Evolutionary conservation across 306 rosid species (phyloP), one percentile per base, ranked within the genome.

Genomic region (Rosa chinensis): DNA sequence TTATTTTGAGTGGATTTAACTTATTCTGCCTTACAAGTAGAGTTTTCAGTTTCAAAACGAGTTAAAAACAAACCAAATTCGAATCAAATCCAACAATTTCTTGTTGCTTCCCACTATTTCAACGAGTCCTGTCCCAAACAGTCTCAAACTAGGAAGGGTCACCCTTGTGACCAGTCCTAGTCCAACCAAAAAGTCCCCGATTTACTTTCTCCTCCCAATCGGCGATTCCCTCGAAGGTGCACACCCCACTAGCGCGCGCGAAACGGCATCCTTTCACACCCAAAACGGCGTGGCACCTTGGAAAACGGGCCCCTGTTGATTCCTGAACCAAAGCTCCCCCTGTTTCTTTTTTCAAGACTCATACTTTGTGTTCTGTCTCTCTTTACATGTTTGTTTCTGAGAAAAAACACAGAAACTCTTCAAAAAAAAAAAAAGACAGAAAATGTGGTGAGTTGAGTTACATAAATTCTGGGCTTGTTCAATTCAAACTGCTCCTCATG

Each of bases 271-370:
- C 2, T 12, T 9, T 42, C 45, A 40, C 23, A 18, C 35, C 18
- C 32, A 69, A 69, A 45, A 62, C 62, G 79, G 20, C 72, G 45
- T 43, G 17, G 21, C 1, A 2, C 14, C 43, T 37, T 45, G 72
- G 72, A 32, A 47, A 76, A 3, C 79, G 79, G 25, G 9, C 47
- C 17, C 6, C 35, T 20, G 14, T 32, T 42, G 25, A 66, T 37
- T 66, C 48, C 48, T 66, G 20, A 16, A 66, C 70, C 6, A 59
- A 59, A 55, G 9, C 23, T 32, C 20, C 44, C 21, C 11, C 44
- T 66, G 53, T 69, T 10, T 43, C 52, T n/a, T n/a, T n/a, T 68
- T 43, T 69, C 72, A 45, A 17, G 76, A 25, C 79, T 45, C 44
- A 14, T 4, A 16, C 44, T 61, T 43, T 40, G 37, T 8, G 43